Percentiles rank a stretch among this genome's conserved stretches.
Evolutionary conservation across 2,329 filamentous ascomycete species (phyloP).

Genomic region (Penicillium occitanis): DNA sequence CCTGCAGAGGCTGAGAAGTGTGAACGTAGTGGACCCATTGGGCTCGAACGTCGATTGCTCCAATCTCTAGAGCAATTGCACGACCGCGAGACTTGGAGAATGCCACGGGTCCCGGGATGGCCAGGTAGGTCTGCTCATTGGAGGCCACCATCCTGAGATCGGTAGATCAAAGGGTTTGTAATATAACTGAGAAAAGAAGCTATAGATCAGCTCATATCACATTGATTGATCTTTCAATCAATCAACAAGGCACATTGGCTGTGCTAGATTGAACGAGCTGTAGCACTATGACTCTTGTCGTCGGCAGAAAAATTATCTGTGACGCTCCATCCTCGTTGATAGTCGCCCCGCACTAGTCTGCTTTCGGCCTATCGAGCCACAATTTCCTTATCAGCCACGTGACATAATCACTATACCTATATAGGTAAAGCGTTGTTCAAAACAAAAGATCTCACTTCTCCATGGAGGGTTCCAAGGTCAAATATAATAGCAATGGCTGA

Average conservation of each 20-base stretch:
- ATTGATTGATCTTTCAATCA: constrained; percentile 5
- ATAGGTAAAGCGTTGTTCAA: neutral
- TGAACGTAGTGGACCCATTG: constrained; percentile 65
- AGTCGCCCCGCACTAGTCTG: constrained; percentile 22
- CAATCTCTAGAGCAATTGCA: constrained; percentile 44
- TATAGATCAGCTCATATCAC: constrained; percentile 1
- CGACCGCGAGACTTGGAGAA: constrained; percentile 48
- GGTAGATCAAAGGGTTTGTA: constrained; percentile 2
- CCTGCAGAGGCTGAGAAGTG: constrained; percentile 51
- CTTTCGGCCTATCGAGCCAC: constrained; percentile 18
- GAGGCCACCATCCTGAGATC: constrained; percentile 36
- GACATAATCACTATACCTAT: neutral
- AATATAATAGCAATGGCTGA: neutral
- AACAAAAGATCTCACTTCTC: neutral
- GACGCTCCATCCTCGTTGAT: constrained; percentile 11
- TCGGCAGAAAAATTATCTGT: constrained; percentile 19
- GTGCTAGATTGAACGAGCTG: constrained; percentile 6
- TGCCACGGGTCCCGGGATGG: constrained; percentile 44
- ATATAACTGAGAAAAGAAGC: neutral
- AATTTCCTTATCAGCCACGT: constrained; percentile 22
- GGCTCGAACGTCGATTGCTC: constrained; percentile 45
- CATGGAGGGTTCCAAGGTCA: neutral
- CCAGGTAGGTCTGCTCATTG: constrained; percentile 34
- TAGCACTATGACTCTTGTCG: constrained; percentile 9
- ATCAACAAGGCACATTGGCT: neutral